Conservation (phyloP, 148 eudicot species). For the Bassia scoparia region DNA sequence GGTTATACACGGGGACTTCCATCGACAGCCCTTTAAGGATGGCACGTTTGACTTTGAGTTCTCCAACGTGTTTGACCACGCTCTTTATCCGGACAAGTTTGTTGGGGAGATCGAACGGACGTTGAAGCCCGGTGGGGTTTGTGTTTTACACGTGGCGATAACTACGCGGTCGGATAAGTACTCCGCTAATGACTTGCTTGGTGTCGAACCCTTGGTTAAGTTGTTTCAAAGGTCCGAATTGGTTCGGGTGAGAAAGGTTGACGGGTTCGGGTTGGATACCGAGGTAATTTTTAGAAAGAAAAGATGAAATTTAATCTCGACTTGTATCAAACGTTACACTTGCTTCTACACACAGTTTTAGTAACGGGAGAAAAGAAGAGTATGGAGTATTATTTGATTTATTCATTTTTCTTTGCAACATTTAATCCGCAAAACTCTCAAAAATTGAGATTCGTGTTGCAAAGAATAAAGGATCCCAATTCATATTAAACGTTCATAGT, state of each 20-base stretch:
- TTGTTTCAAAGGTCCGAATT: constrained; percentile 52
- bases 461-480: background rate
- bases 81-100: constrained; percentile 61
- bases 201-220: constrained; percentile 48
- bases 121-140: constrained; percentile 62
- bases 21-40: constrained; percentile 60
- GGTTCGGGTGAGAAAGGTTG: constrained; percentile 54
- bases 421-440: too few relatives aligned
- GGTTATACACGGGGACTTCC: constrained; percentile 71
- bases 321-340: too few relatives aligned
- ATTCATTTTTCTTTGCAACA: too few relatives aligned
- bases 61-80: constrained; percentile 91
- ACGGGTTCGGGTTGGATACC: constrained; percentile 90
- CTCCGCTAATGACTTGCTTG: constrained; percentile 76
- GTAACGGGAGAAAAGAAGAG: too few relatives aligned
- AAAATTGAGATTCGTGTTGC: too few relatives aligned
- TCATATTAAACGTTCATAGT: background rate
- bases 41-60: constrained; percentile 64
- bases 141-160: constrained; percentile 74
- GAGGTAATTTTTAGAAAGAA: constrained; percentile 63
- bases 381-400: too few relatives aligned
- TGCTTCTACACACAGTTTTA: too few relatives aligned
- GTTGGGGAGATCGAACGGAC: constrained; percentile 83
- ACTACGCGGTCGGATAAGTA: constrained; percentile 70
- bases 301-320: background rate